Percentiles rank a stretch among this genome's conserved stretches.
These are phyloP conservation scores for Fusarium globosum DNA, from an alignment of 2,329 filamentous ascomycete species.

Conservation along the genomic window DNA sequence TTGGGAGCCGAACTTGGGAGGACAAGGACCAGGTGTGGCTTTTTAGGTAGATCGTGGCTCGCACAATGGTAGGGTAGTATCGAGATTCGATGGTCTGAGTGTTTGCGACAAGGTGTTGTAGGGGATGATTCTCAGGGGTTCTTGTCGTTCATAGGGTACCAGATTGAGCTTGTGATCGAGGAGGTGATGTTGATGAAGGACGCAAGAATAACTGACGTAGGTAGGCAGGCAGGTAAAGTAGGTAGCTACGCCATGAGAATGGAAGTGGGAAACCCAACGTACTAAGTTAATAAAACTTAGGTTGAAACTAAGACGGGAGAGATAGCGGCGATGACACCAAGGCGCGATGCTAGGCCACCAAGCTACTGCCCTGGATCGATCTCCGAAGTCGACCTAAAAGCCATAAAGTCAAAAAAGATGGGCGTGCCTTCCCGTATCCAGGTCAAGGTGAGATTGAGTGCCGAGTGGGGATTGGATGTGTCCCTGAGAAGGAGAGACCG, in stretches of 20 bases:
- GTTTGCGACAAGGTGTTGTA: slow-evolving; percentile 1
- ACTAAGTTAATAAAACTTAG: slow-evolving; percentile 10
- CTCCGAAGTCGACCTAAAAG: slow-evolving; percentile 1
- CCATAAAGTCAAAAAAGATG: slow-evolving; percentile 10
- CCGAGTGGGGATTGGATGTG: background rate
- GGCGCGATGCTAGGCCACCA: slow-evolving; percentile 30
- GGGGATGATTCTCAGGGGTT: background rate
- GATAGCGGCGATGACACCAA: slow-evolving; percentile 33
- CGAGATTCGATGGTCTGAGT: background rate
- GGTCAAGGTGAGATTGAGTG: background rate
- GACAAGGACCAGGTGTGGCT: slow-evolving; percentile 33
- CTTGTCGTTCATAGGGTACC: background rate
- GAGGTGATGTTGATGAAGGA: slow-evolving; percentile 31
- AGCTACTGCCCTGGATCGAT: slow-evolving; percentile 24
- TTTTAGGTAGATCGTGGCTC: slow-evolving; percentile 16
- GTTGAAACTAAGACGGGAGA: slow-evolving; percentile 26
- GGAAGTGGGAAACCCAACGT: slow-evolving; percentile 23
- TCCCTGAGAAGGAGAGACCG: background rate
- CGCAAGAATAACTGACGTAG: slow-evolving; percentile 19
- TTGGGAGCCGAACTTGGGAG: slow-evolving; percentile 22
- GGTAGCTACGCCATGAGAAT: slow-evolving; percentile 6
- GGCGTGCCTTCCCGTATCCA: slow-evolving; percentile 8
- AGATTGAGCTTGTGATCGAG: background rate
- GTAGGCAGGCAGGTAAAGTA: background rate
- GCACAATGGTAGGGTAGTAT: slow-evolving; percentile 11